Percentiles rank a stretch among this genome's conserved stretches.
phyloP scores from a whole-genome alignment of 1,139 yeast genomes.

The Geotrichum histeridarum region DNA sequence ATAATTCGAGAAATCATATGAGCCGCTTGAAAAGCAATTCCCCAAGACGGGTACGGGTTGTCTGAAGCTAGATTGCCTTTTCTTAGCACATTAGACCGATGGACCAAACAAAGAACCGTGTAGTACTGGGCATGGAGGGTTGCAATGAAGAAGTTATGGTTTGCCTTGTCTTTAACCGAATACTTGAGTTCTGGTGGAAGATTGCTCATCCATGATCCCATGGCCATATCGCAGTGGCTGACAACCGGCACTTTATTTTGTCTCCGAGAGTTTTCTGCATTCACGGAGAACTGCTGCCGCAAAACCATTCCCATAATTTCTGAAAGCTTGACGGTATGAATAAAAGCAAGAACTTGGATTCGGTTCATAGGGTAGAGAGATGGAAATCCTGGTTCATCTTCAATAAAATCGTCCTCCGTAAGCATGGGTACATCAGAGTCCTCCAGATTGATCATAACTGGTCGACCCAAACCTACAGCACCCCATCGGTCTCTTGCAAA shows the following conservation, averaged over 20 bases:
- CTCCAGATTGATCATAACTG: constrained; percentile 60
- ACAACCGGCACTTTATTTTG: constrained; percentile 50
- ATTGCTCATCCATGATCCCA: constrained; percentile 74
- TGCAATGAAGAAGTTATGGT: constrained; percentile 55
- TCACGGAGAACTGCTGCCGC: constrained; percentile 67
- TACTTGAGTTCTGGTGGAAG: constrained; percentile 64
- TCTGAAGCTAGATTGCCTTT: constrained; percentile 35
- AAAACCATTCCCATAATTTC: constrained; percentile 71
- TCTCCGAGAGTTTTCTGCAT: constrained; percentile 53
- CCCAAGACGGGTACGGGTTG: constrained; percentile 71
- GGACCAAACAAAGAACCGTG: constrained; percentile 64
- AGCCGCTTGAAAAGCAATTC: constrained; percentile 80
- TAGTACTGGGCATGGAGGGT: constrained; percentile 68
- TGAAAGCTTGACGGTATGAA: constrained; percentile 61
- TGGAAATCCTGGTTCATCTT: constrained; percentile 48
- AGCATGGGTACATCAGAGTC: constrained; percentile 80
- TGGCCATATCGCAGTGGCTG: constrained; percentile 69
- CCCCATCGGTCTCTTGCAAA: constrained; percentile 67
- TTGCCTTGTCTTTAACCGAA: constrained; percentile 50
- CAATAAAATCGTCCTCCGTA: constrained; percentile 57
- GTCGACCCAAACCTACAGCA: constrained; percentile 75
- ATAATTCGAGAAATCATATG: constrained; percentile 69
- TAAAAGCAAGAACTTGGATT: constrained; percentile 52
- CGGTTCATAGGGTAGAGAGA: constrained; percentile 46
- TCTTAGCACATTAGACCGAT: constrained; percentile 57